A percentile compares a stretch with the other conserved stretches of the same genome.
Conservation (phyloP, 176 grass and related monocot genomes). For the Musa beccarii region DNA sequence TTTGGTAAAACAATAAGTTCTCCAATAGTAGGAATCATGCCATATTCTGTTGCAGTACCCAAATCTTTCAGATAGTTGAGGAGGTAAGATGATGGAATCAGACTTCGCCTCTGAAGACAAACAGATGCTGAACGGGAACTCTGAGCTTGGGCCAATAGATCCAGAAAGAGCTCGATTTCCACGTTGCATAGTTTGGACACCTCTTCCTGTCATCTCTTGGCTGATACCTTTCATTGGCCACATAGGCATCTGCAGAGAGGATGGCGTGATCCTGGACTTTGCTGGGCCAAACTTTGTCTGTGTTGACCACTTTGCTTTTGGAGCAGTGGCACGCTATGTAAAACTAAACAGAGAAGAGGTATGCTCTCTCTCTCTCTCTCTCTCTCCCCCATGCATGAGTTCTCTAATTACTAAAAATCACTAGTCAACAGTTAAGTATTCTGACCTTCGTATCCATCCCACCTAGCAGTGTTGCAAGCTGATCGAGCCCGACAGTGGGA, state of each 20-base stretch:
- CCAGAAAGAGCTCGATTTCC: conserved; percentile 77
- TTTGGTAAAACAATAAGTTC: too few relatives aligned
- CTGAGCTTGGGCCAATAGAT: conserved; percentile 41
- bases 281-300: conserved; percentile 83
- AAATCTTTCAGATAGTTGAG: neutral
- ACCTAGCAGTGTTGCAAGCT: conserved; percentile 54
- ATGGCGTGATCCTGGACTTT: conserved; percentile 92
- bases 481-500: conserved; percentile 33
- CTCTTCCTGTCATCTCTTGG: conserved; percentile 89
- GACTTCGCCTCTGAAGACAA: neutral
- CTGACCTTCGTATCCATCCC: neutral
- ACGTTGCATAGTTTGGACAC: conserved; percentile 85
- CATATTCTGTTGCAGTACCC: too few relatives aligned
- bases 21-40: too few relatives aligned
- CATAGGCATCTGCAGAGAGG: conserved; percentile 89
- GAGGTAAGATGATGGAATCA: neutral
- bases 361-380: neutral
- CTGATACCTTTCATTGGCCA: conserved; percentile 84
- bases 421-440: neutral
- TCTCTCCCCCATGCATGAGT: neutral
- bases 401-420: neutral
- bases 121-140: conserved; percentile 37
- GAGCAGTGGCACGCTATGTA: conserved; percentile 65
- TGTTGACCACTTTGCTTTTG: conserved; percentile 89
- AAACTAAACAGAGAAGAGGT: conserved; percentile 69